Evolutionary conservation across 176 grass and related monocot genomes (phyloP).

Genomic region (Eleusine coracana): DNA sequence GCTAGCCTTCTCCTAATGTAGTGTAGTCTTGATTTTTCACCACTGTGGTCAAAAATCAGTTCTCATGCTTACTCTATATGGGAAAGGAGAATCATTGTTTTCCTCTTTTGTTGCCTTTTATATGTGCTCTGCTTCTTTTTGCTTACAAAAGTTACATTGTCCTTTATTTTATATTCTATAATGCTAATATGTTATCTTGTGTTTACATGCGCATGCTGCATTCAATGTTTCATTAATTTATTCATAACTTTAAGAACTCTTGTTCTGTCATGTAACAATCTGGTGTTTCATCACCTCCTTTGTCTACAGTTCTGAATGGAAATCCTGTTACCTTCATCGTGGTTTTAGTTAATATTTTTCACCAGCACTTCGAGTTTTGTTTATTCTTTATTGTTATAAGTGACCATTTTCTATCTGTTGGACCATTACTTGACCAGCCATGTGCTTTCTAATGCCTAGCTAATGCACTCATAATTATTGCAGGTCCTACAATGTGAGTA

Average conservation of each 20-base stretch:
- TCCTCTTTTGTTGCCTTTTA: background rate
- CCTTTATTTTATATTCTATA: background rate
- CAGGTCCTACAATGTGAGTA: conserved; percentile 96
- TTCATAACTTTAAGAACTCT: background rate
- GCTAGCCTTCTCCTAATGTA: background rate
- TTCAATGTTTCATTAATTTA: background rate
- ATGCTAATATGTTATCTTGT: background rate
- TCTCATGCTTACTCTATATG: conserved; percentile 23
- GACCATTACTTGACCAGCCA: conserved; percentile 1
- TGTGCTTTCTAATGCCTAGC: conserved; percentile 21
- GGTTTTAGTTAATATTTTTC: background rate
- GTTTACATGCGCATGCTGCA: background rate
- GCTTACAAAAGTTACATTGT: background rate
- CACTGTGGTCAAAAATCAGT: background rate
- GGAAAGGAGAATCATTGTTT: background rate
- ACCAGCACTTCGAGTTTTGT: background rate
- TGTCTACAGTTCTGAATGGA: conserved; percentile 8
- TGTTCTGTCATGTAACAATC: conserved; percentile 8
- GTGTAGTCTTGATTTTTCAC: conserved; percentile 14
- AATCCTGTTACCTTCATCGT: background rate
- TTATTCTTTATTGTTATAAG: conserved; percentile 9
- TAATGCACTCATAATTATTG: conserved; percentile 28
- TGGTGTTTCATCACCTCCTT: background rate
- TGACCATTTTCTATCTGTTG: background rate
- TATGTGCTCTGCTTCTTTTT: background rate